Percentiles rank a stretch among this genome's conserved stretches.
Conservation (phyloP, 176 grass and related monocot genomes). For the Melocanna baccifera region DNA sequence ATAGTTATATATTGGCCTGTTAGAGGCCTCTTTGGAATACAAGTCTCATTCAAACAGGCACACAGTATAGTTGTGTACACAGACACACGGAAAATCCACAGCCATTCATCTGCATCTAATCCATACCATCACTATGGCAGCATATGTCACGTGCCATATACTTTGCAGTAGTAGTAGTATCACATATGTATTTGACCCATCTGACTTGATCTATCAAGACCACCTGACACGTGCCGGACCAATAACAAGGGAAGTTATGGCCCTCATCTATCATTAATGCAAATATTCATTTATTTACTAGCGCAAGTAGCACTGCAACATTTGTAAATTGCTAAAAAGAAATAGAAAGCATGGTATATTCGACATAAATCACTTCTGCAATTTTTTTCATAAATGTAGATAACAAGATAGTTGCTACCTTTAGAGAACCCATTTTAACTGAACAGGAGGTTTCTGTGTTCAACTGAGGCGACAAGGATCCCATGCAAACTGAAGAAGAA, state of each 20-base stretch:
- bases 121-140: too few relatives aligned
- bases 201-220: background rate
- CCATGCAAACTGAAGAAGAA: conserved; percentile 67
- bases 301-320: background rate
- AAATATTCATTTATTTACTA: conserved; percentile 7
- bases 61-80: background rate
- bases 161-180: background rate
- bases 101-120: background rate
- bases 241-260: background rate
- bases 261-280: background rate
- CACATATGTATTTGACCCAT: background rate
- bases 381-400: conserved; percentile 21
- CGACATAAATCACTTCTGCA: background rate
- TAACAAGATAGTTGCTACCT: conserved; percentile 50
- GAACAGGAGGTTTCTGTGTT: conserved; percentile 55
- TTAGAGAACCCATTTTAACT: conserved; percentile 78
- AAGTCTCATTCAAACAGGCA: too few relatives aligned
- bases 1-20: too few relatives aligned
- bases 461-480: conserved; percentile 37
- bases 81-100: background rate
- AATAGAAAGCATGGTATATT: conserved; percentile 13
- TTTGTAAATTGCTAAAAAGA: background rate
- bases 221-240: background rate
- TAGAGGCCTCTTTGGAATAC: too few relatives aligned
- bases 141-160: too few relatives aligned